Base-by-base conservation (phyloP, 176 grass and related monocot genomes). In the Carex myosuroides region DNA sequence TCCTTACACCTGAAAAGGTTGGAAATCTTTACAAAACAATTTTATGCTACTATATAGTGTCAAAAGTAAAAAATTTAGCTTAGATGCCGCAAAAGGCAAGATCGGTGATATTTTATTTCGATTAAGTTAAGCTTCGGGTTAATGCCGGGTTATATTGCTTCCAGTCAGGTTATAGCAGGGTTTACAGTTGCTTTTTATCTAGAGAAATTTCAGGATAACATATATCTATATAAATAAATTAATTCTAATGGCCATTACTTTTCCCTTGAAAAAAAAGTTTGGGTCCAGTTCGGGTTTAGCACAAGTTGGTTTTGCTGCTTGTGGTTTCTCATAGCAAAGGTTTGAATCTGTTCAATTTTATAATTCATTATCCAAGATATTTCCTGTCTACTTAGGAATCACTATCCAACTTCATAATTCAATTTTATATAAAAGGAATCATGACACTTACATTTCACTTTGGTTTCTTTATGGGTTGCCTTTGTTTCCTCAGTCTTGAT, bases 381-480 rank as follows among this genome's bases (percentile, higher is more conserved):
- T 71, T 44, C 20, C 16, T 77, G 48, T 55, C 50, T 56, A 13
- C 1, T 77, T 77, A 18, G 48, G 73, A 39, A 39, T 39, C 37
- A 39, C 37, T 39, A 39, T 6, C 37, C 37, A 39, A 39, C 37
- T 39, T 39, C 37, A 39, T 39, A 39, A 39, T 39, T 39, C 37
- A 39, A 39, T 39, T 39, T 39, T 39, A 39, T 39, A 39, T 39
- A 56, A 22, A 56, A 77, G 26, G 32, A 69, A 70, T 10, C 35
- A 30, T 1, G 32, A 32, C 78, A 93, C 93, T 95, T 84, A 92
- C 93, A 70, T 88, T 89, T 93, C 61, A 86, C 88, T 89, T 93
- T 93, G 26, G 74, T 89, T 54, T 90, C 86, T 83, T 85, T 77
- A 79, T 86, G 90, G 64, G 42, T 66, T 85, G 76, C 80, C 79